Conservation (phyloP, 306 rosid genomes). For the Fragaria nilgerrensis region DNA sequence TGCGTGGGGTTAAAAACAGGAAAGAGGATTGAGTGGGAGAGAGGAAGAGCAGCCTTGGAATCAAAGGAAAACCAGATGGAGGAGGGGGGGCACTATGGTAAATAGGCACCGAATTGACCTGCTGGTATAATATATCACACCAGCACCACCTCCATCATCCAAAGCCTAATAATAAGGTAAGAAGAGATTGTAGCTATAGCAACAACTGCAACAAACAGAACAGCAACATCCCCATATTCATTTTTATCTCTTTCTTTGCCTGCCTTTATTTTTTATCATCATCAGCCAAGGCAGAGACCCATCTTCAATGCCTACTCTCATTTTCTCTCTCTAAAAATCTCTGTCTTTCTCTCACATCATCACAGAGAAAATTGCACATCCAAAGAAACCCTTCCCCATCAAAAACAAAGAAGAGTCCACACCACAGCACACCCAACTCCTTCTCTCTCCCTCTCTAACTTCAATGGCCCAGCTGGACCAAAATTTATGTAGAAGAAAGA, state of each 20-base stretch:
- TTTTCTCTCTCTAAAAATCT: constrained; percentile 23
- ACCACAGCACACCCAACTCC: constrained; percentile 31
- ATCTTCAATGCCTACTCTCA: constrained; percentile 24
- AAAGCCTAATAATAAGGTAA: constrained; percentile 54
- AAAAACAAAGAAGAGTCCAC: constrained; percentile 59
- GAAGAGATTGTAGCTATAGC: neutral
- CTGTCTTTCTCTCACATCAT: constrained; percentile 40
- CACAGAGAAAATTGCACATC: constrained; percentile 35
- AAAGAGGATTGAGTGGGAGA: neutral
- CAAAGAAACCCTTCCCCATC: constrained; percentile 46
- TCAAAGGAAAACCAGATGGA: constrained; percentile 17
- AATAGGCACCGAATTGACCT: constrained; percentile 30
- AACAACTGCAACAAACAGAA: constrained; percentile 40
- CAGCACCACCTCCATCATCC: constrained; percentile 1
- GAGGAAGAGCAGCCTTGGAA: neutral
- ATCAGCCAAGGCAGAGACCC: constrained; percentile 8
- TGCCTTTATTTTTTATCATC: constrained; percentile 22
- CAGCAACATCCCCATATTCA: constrained; percentile 36
- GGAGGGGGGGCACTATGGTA: constrained; percentile 43
- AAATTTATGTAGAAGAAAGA: constrained; percentile 59
- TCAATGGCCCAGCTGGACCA: constrained; percentile 99
- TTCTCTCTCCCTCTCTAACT: constrained; percentile 26
- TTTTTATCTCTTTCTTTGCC: neutral
- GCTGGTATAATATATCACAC: constrained; percentile 5
- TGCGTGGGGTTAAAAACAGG: constrained; percentile 34